phyloP scores from a whole-genome alignment of 148 eudicot species.

The Drosera capensis region DNA sequence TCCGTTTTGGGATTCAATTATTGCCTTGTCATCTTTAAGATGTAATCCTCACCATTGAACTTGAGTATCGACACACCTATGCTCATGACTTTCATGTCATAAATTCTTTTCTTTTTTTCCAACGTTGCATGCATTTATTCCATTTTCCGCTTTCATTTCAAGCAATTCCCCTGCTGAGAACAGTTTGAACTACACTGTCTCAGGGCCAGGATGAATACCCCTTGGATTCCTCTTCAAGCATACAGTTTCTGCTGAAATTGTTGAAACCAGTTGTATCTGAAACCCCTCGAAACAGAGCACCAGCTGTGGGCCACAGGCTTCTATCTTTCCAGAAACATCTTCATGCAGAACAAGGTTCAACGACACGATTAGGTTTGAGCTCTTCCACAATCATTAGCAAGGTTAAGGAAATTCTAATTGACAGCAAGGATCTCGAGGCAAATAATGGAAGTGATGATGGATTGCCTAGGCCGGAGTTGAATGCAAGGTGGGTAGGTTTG shows the following conservation, averaged over 20 bases:
- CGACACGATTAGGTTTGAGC: constrained; percentile 45
- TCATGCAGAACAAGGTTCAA: constrained; percentile 26
- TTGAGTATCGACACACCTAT: no score
- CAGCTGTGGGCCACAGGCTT: constrained; percentile 59
- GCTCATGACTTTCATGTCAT: no score
- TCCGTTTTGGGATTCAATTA: no score
- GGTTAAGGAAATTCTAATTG: constrained; percentile 65
- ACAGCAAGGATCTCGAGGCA: constrained; percentile 67
- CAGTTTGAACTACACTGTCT: constrained; percentile 7
- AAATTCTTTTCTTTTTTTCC: no score
- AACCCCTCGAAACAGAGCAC: constrained; percentile 25
- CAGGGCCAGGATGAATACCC: constrained; percentile 74
- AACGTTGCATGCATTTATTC: background rate
- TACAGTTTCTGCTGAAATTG: constrained; percentile 60
- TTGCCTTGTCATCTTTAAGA: no score
- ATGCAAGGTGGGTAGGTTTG: constrained; percentile 76
- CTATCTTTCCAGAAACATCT: constrained; percentile 45
- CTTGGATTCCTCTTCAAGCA: constrained; percentile 56
- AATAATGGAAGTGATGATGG: constrained; percentile 29
- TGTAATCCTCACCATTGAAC: no score
- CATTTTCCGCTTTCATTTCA: background rate
- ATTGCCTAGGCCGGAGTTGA: constrained; percentile 48
- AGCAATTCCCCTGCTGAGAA: no score
- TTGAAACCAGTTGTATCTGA: constrained; percentile 46
- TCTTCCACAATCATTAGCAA: constrained; percentile 41